These are phyloP conservation scores for Volvox africanus DNA, from an alignment of 139 green algal genomes.

Conservation along the genomic window DNA sequence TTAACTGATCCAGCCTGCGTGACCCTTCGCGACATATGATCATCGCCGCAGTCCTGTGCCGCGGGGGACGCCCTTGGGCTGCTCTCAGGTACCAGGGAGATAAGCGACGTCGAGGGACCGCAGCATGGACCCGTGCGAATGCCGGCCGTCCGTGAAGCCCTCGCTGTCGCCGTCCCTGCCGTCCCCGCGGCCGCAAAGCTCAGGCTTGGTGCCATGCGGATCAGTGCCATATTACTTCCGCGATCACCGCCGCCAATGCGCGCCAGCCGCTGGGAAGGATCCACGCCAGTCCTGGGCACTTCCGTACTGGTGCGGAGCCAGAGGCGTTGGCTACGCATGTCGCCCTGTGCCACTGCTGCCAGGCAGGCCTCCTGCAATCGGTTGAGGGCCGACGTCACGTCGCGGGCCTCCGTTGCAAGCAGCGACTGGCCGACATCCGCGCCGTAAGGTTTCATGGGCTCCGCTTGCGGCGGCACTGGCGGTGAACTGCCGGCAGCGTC, in stretches of 20 bases:
- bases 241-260: neutral
- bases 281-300: neutral
- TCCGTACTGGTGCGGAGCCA: neutral
- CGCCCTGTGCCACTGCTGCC: constrained; percentile 11
- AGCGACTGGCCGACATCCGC: neutral
- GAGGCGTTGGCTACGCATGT: constrained; percentile 9
- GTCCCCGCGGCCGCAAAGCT: too few species aligned
- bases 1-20: too few species aligned
- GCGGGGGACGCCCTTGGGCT: too few species aligned
- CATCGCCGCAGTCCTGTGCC: too few species aligned
- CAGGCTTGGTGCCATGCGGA: neutral
- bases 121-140: too few species aligned
- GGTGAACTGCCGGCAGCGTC: neutral
- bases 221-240: neutral
- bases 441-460: neutral
- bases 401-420: constrained; percentile 16
- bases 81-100: too few species aligned
- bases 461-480: neutral
- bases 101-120: neutral
- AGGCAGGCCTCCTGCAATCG: constrained; percentile 41
- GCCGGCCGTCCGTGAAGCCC: neutral
- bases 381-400: constrained; percentile 20
- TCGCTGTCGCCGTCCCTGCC: neutral
- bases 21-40: neutral
- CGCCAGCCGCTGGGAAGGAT: neutral